These are phyloP conservation scores for Primulina eburnea DNA, from an alignment of 257 asterid genomes.

Conservation along the genomic window DNA sequence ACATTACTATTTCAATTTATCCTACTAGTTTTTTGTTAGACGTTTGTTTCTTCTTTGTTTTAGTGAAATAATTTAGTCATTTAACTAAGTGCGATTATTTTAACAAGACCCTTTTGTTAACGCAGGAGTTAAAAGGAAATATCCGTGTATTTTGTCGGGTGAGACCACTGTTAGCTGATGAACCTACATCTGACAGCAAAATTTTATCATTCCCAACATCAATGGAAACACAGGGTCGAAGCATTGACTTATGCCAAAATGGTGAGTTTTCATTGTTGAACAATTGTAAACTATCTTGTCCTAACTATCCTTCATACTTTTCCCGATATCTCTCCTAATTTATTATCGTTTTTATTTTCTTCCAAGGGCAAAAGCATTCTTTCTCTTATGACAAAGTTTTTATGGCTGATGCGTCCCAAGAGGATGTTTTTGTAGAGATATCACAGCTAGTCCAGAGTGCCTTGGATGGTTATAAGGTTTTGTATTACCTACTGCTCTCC, in stretches of 20 bases:
- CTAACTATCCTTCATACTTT: background rate
- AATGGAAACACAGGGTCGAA: constrained; percentile 65
- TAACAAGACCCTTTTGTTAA: constrained; percentile 14
- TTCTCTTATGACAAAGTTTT: constrained; percentile 93
- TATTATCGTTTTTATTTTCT: constrained; percentile 14
- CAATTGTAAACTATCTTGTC: background rate
- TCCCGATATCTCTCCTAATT: constrained; percentile 8
- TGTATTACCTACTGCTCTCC: constrained; percentile 8
- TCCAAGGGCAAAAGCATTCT: constrained; percentile 70
- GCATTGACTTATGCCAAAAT: constrained; percentile 74
- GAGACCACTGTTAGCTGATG: constrained; percentile 78
- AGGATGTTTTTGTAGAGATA: constrained; percentile 89
- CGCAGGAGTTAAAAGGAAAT: constrained; percentile 90
- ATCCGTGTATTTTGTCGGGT: constrained; percentile 95
- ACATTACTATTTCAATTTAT: background rate
- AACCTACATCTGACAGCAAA: constrained; percentile 57
- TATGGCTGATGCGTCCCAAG: constrained; percentile 72
- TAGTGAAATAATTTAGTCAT: background rate
- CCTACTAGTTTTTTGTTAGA: background rate
- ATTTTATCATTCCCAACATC: constrained; percentile 73
- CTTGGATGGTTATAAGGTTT: constrained; percentile 95
- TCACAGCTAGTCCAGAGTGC: constrained; percentile 99
- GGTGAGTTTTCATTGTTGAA: constrained; percentile 38
- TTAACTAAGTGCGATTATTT: background rate
- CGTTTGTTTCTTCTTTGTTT: constrained; percentile 1